A percentile compares a stretch with the other conserved stretches of the same genome.
Evolutionary conservation across 2,329 filamentous ascomycete genomes (phyloP).

Genomic region (Chrysoporthe puriensis): DNA sequence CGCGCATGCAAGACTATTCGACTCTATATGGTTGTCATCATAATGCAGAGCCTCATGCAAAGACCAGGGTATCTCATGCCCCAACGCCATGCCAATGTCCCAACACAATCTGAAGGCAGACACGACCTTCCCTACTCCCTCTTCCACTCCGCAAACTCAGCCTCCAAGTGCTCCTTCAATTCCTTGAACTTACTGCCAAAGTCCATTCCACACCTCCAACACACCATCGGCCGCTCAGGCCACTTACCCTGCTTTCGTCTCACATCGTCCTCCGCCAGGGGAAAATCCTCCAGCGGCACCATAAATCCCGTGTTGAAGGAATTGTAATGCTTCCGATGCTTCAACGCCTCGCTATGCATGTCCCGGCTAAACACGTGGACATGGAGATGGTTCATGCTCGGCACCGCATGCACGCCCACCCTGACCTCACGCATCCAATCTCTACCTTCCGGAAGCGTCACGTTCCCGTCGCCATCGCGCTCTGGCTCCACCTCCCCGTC

Average conservation of each 20-base stretch:
- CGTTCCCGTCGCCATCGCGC: constrained; percentile 58
- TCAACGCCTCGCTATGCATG: constrained; percentile 71
- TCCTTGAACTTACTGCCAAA: constrained; percentile 76
- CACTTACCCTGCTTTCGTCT: constrained; percentile 63
- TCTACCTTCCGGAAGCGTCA: constrained; percentile 68
- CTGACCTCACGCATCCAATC: constrained; percentile 79
- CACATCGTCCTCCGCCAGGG: constrained; percentile 67
- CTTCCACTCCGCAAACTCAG: constrained; percentile 60
- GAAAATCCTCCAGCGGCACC: constrained; percentile 77
- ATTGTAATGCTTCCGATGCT: constrained; percentile 87
- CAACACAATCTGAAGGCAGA: not conserved
- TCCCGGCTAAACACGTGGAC: constrained; percentile 86
- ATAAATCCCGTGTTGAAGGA: constrained; percentile 89
- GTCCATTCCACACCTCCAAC: constrained; percentile 80
- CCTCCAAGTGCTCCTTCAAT: constrained; percentile 71
- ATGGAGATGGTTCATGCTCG: constrained; percentile 91
- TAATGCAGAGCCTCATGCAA: not conserved
- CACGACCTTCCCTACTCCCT: constrained; percentile 37
- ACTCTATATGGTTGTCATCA: not conserved
- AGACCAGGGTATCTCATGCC: not conserved
- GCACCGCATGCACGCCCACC: constrained; percentile 81
- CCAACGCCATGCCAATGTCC: constrained; percentile 15
- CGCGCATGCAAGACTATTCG: not conserved
- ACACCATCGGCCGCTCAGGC: constrained; percentile 68
- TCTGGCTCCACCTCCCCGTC: constrained; percentile 63